Conservation (phyloP, 2,329 filamentous ascomycete species). For the Tolypocladium ovalisporum region DNA sequence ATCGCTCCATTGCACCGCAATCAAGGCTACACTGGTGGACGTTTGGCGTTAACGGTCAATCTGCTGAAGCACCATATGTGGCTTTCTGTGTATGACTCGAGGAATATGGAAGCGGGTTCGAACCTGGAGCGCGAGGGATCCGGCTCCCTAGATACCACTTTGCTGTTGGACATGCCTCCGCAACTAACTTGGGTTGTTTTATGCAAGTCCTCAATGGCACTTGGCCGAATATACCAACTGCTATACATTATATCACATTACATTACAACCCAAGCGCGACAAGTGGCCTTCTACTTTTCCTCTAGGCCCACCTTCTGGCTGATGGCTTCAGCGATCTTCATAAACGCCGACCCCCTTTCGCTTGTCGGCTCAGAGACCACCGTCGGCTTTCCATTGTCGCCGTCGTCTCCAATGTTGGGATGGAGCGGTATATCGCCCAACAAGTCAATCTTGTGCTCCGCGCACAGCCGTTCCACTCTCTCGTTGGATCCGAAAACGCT, state of each 20-base stretch:
- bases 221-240: neutral
- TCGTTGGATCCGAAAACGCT: conserved; percentile 62
- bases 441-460: conserved; percentile 63
- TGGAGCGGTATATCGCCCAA: conserved; percentile 85
- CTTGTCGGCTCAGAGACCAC: conserved; percentile 79
- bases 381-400: conserved; percentile 77
- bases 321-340: conserved; percentile 53
- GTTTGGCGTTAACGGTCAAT: neutral
- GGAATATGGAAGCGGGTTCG: neutral
- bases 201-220: neutral
- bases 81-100: neutral
- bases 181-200: neutral
- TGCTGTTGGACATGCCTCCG: neutral
- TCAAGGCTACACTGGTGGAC: neutral
- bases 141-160: conserved; percentile 4
- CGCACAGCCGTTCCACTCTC: conserved; percentile 58
- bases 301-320: conserved; percentile 29
- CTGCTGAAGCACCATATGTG: neutral
- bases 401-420: conserved; percentile 75
- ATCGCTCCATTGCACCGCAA: neutral
- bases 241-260: neutral
- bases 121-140: neutral
- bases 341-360: conserved; percentile 60
- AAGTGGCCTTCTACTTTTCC: neutral
- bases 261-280: neutral